A percentile compares a stretch with the other conserved stretches of the same genome.
Evolutionary conservation across 352 stramenopile genomes (phyloP).

Genomic region (Aphanomyces invadans): DNA sequence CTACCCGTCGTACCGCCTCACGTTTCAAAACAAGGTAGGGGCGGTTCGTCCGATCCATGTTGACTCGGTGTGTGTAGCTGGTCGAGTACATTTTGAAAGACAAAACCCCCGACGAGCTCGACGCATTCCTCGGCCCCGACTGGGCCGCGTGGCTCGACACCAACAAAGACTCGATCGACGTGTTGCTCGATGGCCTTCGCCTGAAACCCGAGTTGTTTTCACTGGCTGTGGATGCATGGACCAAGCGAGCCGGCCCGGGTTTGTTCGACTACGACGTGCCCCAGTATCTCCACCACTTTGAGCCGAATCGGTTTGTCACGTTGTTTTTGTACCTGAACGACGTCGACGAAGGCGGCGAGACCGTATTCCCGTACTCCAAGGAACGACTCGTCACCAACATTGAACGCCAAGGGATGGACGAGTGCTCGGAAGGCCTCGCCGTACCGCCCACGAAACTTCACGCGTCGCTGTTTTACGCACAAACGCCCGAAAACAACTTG

Average conservation of each 20-base stretch:
- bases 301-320: conserved; percentile 90
- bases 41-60: not conserved
- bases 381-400: conserved; percentile 53
- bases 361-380: conserved; percentile 86
- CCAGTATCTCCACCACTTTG: conserved; percentile 43
- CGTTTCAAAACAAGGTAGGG: conserved; percentile 26
- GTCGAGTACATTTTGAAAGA: conserved; percentile 44
- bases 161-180: conserved; percentile 43
- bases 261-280: conserved; percentile 25
- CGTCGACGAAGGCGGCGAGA: conserved; percentile 89
- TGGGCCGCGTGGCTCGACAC: conserved; percentile 44
- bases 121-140: conserved; percentile 31
- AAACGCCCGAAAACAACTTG: conserved; percentile 50
- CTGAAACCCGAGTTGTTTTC: conserved; percentile 36
- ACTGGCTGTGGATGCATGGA: conserved; percentile 38
- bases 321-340: conserved; percentile 94
- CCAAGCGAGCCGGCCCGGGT: conserved; percentile 16
- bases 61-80: conserved; percentile 23
- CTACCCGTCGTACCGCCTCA: conserved; percentile 17
- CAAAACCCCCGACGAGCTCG: conserved; percentile 36
- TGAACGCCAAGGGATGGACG: conserved; percentile 49
- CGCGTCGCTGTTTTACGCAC: conserved; percentile 65
- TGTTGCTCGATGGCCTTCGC: conserved; percentile 41
- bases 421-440: conserved; percentile 56
- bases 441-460: conserved; percentile 56